Percentiles rank a stretch among this genome's conserved stretches.
phyloP scores from a whole-genome alignment of 129 eudicot genomes.

The Chrysanthemum seticuspe region DNA sequence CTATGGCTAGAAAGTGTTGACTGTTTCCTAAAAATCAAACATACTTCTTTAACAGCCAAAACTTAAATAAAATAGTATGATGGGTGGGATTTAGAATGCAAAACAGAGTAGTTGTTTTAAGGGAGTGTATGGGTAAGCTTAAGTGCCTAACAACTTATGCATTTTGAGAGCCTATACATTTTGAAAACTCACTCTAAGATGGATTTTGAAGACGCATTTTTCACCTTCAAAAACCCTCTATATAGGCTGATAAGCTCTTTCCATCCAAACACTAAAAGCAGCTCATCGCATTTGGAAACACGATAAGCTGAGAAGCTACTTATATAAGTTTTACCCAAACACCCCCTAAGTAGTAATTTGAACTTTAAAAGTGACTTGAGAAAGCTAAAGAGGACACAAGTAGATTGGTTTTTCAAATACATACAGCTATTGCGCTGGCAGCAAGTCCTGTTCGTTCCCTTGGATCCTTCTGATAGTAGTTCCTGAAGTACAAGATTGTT shows the following conservation, averaged over 20 bases:
- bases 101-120: not conserved
- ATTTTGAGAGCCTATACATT: no score
- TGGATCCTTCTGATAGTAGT: constrained; percentile 82
- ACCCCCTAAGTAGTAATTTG: not conserved
- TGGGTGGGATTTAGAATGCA: not conserved
- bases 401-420: constrained; percentile 19
- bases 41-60: constrained; percentile 6
- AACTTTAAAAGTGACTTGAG: not conserved
- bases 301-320: no score
- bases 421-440: constrained; percentile 71
- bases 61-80: not conserved
- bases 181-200: no score
- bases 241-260: no score
- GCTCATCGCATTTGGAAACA: no score
- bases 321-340: no score
- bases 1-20: not conserved
- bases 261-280: no score
- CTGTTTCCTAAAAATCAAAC: constrained; percentile 13
- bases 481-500: constrained; percentile 67
- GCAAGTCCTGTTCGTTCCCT: constrained; percentile 92
- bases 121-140: no score
- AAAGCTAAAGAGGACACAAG: not conserved
- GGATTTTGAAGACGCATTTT: no score
- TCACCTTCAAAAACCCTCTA: no score
- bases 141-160: no score